A percentile compares a stretch with the other conserved stretches of the same genome.
These are phyloP conservation scores for Plantago major DNA, from an alignment of 257 asterid genomes.

Conservation along the genomic window DNA sequence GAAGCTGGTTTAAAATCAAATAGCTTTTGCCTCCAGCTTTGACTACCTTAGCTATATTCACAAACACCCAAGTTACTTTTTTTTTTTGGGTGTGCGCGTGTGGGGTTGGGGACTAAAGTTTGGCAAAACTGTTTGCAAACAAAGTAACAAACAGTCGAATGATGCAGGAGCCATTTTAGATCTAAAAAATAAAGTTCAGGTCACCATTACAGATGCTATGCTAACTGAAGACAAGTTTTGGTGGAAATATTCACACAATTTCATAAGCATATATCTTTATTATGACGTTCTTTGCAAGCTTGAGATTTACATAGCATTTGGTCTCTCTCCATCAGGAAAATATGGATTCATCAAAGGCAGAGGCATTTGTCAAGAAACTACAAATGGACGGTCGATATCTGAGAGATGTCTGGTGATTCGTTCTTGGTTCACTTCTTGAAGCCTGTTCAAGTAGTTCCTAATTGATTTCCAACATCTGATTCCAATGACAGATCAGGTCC, in stretches of 20 bases:
- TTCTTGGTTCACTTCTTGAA: not conserved
- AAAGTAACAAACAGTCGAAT: not conserved
- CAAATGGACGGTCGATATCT: constrained; percentile 72
- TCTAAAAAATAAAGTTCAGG: not conserved
- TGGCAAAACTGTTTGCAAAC: not conserved
- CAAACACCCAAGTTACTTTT: no score
- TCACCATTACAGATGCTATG: not conserved
- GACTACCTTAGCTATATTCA: not conserved
- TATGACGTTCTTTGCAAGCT: constrained; percentile 1
- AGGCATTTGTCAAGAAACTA: constrained; percentile 64
- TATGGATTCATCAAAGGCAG: constrained; percentile 54
- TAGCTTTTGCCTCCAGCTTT: not conserved
- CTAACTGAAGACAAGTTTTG: no score
- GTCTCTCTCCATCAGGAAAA: constrained; percentile 36
- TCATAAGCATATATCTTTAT: not conserved
- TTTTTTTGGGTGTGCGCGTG: no score
- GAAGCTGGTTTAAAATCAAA: not conserved
- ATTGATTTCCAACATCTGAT: not conserved
- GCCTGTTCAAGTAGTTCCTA: constrained; percentile 6
- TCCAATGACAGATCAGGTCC: constrained; percentile 12
- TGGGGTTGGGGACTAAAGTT: not conserved
- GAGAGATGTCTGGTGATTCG: constrained; percentile 70
- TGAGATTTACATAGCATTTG: constrained; percentile 2
- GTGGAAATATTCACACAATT: not conserved
- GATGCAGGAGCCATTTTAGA: not conserved